Conservation (phyloP, 2,329 filamentous ascomycete species). For the Exophiala spinifera region DNA sequence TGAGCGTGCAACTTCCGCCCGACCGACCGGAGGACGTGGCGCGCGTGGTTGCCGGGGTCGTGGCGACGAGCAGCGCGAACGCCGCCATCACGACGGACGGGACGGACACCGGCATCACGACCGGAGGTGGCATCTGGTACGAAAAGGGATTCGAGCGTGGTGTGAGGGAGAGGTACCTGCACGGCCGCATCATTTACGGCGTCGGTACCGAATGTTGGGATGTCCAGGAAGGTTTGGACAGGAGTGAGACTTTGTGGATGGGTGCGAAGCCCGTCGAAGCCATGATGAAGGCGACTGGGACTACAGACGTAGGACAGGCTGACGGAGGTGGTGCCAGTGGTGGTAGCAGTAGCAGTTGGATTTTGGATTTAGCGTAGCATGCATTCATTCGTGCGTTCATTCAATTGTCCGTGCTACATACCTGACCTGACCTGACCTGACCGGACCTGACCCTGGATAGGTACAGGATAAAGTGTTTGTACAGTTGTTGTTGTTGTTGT, state of each 20-base stretch:
- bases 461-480: no score
- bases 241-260: constrained; percentile 44
- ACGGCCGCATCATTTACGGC: constrained; percentile 44
- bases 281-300: constrained; percentile 9
- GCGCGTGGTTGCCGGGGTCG: constrained; percentile 22
- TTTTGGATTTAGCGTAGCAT: constrained; percentile 19
- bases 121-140: constrained; percentile 20
- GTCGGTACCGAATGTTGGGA: constrained; percentile 46
- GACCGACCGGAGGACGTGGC: constrained; percentile 43
- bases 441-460: no score
- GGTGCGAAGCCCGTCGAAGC: constrained; percentile 34
- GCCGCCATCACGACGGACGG: constrained; percentile 5
- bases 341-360: constrained; percentile 13
- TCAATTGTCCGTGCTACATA: no score
- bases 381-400: no score
- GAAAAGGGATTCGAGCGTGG: constrained; percentile 21
- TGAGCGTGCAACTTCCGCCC: constrained; percentile 38
- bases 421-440: no score
- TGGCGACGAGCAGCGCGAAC: constrained; percentile 15
- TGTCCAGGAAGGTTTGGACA: constrained; percentile 42
- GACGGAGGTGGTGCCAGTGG: neutral
- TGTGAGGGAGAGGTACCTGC: constrained; percentile 29
- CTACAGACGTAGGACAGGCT: neutral
- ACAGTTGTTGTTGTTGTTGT: no score
- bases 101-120: constrained; percentile 8